Evolutionary conservation across 192 early-diverging fungal genomes (phyloP), one percentile per base, ranked within the genome.

Genomic region (Mortierella antarctica): DNA sequence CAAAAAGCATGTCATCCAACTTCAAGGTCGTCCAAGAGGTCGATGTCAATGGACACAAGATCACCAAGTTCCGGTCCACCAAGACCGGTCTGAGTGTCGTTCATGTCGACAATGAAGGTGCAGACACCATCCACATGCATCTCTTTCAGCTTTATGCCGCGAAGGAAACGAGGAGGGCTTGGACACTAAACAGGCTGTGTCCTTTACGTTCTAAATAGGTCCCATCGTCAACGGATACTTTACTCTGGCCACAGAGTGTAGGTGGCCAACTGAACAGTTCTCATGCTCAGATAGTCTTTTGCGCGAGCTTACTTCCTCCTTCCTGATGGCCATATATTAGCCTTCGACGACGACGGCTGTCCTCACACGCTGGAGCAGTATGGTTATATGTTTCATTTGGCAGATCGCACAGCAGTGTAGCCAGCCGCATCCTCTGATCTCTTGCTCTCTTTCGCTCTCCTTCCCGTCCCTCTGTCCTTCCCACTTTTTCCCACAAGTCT

Each of bases 361-460:
- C 87, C 87, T 46, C 89, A 90, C 65, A 88, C 87, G 15, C 70
- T 90, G 39, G 89, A 90, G 63, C 89, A 90, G 89, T 87, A 87
- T 62, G 85, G 20, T 49, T 48, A 12, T 39, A 59, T 17, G 4
- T 57, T 46, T 13, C 10, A 57, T 40, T 21, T 7, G 18, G 18
- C 56, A 11, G 42, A 20, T 52, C 21, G 11, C 44, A 21, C 17
- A 8, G 4, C 46, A 9, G 49, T 17, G 40, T 8, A 51, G 8
- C 31, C 7, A 23, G 42, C n/a, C 39, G 48, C 21, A 44, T 39
- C 54, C 46, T n/a, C 6, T 54, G 57, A 6, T 62, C 46, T 40
- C 53, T 50, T 21, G 64, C 23, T 46, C 47, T 60, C n/a, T 66
- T 23, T 48, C 57, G 60, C 13, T 42, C 65, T 45, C 46, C 61